phyloP scores from a whole-genome alignment of 1,284 basidiomycete species.

The Leccinum cinnamomeum region DNA sequence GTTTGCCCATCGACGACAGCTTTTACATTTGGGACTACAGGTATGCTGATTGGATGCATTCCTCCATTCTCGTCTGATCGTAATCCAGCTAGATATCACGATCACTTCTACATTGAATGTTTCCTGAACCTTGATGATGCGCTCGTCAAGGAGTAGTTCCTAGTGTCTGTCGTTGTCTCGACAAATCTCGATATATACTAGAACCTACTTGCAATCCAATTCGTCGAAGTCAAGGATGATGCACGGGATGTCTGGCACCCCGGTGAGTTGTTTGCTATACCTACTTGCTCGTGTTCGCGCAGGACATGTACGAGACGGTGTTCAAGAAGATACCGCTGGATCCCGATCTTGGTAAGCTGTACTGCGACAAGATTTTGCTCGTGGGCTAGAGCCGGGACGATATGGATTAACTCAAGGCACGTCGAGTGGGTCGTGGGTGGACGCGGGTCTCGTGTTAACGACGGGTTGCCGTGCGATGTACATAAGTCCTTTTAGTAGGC shows the following conservation, averaged over 20 bases:
- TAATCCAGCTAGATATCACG: no score
- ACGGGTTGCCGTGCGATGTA: no score
- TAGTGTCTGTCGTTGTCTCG: constrained; percentile 73
- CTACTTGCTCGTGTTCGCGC: constrained; percentile 23
- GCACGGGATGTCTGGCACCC: constrained; percentile 39
- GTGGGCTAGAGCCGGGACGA: constrained; percentile 62
- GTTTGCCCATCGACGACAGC: constrained; percentile 35
- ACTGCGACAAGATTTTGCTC: constrained; percentile 38
- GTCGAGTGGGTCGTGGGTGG: no score
- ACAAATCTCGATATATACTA: constrained; percentile 41
- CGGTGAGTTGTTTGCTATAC: constrained; percentile 40
- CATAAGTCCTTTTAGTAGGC: no score
- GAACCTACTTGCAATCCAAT: constrained; percentile 50
- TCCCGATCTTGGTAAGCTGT: constrained; percentile 47
- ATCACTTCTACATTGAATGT: constrained; percentile 62
- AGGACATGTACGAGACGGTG: constrained; percentile 40
- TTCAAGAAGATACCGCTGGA: constrained; percentile 74
- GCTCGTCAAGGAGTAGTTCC: constrained; percentile 83
- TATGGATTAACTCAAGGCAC: constrained; percentile 55
- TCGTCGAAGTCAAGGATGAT: constrained; percentile 49
- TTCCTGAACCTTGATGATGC: constrained; percentile 58
- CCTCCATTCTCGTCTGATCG: no score
- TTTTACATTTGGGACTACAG: background rate
- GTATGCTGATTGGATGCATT: no score
- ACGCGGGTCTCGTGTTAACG: no score